phyloP scores from a whole-genome alignment of 805 yeast species.

The Candida piceae region DNA sequence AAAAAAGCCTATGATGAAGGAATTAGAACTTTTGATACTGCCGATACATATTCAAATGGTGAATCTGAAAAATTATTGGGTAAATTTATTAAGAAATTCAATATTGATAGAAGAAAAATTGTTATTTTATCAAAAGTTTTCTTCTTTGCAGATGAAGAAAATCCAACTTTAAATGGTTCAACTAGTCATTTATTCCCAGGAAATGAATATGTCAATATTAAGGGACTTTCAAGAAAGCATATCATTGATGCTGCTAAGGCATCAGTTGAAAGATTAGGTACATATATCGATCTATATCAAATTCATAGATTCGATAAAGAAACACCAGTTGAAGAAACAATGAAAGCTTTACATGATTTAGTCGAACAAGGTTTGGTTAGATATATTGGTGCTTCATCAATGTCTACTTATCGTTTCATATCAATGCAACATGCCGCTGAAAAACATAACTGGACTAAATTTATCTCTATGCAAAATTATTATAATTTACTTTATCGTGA shows the following conservation, averaged over 20 bases:
- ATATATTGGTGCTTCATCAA: conserved; percentile 61
- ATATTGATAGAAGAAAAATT: conserved; percentile 48
- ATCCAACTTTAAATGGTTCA: conserved; percentile 3
- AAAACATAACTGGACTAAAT: conserved; percentile 50
- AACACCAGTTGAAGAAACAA: conserved; percentile 47
- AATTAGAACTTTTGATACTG: conserved; percentile 47
- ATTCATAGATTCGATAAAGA: conserved; percentile 49
- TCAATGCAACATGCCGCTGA: conserved; percentile 54
- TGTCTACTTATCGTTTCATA: conserved; percentile 52
- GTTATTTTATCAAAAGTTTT: conserved; percentile 50
- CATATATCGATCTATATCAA: conserved; percentile 48
- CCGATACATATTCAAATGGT: conserved; percentile 45
- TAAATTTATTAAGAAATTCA: conserved; percentile 46
- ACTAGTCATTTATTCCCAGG: conserved; percentile 1
- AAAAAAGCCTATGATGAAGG: conserved; percentile 44
- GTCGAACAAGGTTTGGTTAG: conserved; percentile 42
- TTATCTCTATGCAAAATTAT: conserved; percentile 54
- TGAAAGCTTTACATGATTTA: conserved; percentile 52
- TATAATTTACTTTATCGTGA: conserved; percentile 57
- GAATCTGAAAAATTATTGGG: conserved; percentile 44
- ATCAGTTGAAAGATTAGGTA: conserved; percentile 42
- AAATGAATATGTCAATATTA: conserved; percentile 29
- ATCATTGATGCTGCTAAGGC: conserved; percentile 38
- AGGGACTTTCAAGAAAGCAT: conserved; percentile 43
- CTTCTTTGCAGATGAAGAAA: conserved; percentile 25